phyloP scores from a whole-genome alignment of 1,139 yeast species.

The Tardiomyces digboiensis region DNA sequence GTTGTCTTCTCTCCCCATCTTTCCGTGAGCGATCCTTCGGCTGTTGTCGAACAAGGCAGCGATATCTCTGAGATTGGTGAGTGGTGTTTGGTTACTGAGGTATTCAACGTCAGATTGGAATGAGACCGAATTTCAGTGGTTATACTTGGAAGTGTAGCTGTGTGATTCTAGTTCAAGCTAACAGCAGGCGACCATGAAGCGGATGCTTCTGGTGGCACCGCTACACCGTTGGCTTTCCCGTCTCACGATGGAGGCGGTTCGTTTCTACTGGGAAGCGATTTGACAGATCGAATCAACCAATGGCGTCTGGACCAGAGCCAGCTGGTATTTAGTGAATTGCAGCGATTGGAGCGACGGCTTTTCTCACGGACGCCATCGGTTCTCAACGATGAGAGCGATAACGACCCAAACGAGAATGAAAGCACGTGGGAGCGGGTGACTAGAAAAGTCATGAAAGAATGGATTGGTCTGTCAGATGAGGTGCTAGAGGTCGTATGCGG shows the following conservation, averaged over 20 bases:
- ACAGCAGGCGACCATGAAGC: too few species aligned
- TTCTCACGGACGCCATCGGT: background rate
- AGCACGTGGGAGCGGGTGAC: conserved; percentile 4
- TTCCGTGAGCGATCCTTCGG: too few species aligned
- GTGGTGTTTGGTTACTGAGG: too few species aligned
- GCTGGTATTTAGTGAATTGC: conserved; percentile 22
- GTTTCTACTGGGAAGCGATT: conserved; percentile 16
- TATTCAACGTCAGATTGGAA: background rate
- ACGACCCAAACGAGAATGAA: background rate
- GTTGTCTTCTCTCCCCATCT: conserved; percentile 19
- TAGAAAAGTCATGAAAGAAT: conserved; percentile 4
- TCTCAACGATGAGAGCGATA: background rate
- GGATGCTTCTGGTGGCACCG: conserved; percentile 7
- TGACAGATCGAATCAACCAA: conserved; percentile 28
- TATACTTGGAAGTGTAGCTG: too few species aligned
- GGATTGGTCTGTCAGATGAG: conserved; percentile 23
- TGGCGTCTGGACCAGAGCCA: conserved; percentile 32
- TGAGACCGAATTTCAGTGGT: background rate
- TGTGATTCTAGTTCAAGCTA: too few species aligned
- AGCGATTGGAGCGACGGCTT: conserved; percentile 15
- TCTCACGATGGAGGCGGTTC: conserved; percentile 28
- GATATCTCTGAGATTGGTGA: too few species aligned
- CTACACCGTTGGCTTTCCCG: conserved; percentile 26
- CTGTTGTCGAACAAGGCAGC: too few species aligned
- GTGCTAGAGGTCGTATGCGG: conserved; percentile 20